Conservation (phyloP, 2,329 filamentous ascomycete genomes). For the Raffaelea deltoideospora region DNA sequence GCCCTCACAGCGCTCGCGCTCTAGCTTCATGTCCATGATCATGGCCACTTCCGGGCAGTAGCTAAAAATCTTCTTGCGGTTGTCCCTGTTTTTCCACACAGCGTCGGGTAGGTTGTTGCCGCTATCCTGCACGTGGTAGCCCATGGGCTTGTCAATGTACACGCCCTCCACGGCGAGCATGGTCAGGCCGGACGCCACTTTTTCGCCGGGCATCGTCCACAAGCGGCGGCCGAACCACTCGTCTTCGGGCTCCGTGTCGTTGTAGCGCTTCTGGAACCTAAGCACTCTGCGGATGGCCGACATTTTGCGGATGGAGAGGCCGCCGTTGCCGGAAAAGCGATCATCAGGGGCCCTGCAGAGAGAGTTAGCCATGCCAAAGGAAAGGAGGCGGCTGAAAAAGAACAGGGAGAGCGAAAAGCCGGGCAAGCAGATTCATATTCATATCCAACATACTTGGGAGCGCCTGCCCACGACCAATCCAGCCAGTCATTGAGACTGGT, state of each 20-base stretch:
- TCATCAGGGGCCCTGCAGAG: constrained; percentile 20
- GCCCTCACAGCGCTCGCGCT: constrained; percentile 27
- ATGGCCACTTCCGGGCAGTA: constrained; percentile 42
- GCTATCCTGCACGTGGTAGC: constrained; percentile 33
- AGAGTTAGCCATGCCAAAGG: no score
- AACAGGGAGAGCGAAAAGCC: not conserved
- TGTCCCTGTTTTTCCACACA: constrained; percentile 29
- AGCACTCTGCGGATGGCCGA: constrained; percentile 34
- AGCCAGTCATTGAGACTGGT: constrained; percentile 37
- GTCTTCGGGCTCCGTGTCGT: constrained; percentile 36
- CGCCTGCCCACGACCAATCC: constrained; percentile 38
- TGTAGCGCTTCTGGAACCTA: constrained; percentile 31
- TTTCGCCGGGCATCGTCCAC: constrained; percentile 29
- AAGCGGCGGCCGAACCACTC: constrained; percentile 38
- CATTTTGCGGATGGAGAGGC: constrained; percentile 36
- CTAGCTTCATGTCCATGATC: constrained; percentile 41
- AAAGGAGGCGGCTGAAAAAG: not conserved
- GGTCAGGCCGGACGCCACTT: constrained; percentile 25
- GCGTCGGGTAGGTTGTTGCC: constrained; percentile 23
- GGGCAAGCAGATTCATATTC: no score
- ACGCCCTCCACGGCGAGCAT: constrained; percentile 34
- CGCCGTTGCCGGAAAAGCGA: constrained; percentile 35
- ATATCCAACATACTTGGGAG: constrained; percentile 29
- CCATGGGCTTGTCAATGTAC: constrained; percentile 35
- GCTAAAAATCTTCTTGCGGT: constrained; percentile 31